Conservation (phyloP, 441 rosid species). For the Theobroma grandiflorum region DNA sequence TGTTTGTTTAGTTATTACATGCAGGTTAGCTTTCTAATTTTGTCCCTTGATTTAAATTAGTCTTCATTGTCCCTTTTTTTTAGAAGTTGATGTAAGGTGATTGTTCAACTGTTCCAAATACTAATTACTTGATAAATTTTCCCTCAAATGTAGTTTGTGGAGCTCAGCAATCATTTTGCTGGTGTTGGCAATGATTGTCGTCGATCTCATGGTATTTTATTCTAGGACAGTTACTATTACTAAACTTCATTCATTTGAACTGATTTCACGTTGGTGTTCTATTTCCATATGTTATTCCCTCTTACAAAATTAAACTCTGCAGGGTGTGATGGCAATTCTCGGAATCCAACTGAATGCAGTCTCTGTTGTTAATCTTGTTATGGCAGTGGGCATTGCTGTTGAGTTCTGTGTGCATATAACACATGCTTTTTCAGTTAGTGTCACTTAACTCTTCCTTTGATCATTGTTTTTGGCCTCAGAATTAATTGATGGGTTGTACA, state of each 20-base stretch:
- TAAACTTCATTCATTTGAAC: slow-evolving; percentile 13
- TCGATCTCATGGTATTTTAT: slow-evolving; percentile 84
- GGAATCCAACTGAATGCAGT: slow-evolving; percentile 93
- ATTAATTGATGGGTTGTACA: neutral
- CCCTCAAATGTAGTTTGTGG: slow-evolving; percentile 71
- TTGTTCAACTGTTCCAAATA: neutral
- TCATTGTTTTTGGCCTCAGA: neutral
- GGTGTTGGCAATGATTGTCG: slow-evolving; percentile 84
- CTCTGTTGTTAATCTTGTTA: slow-evolving; percentile 94
- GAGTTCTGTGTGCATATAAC: slow-evolving; percentile 99
- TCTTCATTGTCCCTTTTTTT: slow-evolving; percentile 17
- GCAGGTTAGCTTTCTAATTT: slow-evolving; percentile 64
- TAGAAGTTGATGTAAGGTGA: neutral
- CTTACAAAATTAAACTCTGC: slow-evolving; percentile 43
- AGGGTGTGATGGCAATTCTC: slow-evolving; percentile 97
- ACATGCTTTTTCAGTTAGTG: slow-evolving; percentile 91
- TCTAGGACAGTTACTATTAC: slow-evolving; percentile 28
- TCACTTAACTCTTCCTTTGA: slow-evolving; percentile 7
- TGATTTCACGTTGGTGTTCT: slow-evolving; percentile 25
- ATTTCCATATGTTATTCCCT: slow-evolving; percentile 7
- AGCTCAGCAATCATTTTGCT: slow-evolving; percentile 90
- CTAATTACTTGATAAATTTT: slow-evolving; percentile 22
- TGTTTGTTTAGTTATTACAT: slow-evolving; percentile 88
- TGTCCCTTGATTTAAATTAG: slow-evolving; percentile 7
- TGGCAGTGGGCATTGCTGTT: slow-evolving; percentile 98